phyloP scores from a whole-genome alignment of 345 rosid genomes.

The Ceriops zippeliana region DNA sequence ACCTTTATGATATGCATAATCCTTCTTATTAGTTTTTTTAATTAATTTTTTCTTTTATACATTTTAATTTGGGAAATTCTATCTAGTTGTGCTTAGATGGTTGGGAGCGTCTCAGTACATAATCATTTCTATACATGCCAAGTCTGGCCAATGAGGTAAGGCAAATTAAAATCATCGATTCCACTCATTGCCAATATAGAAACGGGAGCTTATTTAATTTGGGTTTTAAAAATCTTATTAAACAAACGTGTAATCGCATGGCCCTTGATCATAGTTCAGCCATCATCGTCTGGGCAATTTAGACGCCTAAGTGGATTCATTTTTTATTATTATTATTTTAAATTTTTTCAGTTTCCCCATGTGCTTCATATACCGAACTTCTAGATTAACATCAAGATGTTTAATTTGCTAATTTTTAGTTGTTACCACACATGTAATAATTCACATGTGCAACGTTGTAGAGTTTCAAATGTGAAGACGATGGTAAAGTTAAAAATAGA shows the following conservation, averaged over 20 bases:
- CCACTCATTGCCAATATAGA: constrained; percentile 21
- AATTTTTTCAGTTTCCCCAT: background rate
- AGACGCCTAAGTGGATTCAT: background rate
- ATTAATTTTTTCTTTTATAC: background rate
- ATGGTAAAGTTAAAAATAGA: too few species aligned
- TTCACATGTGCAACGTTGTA: too few species aligned
- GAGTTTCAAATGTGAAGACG: too few species aligned
- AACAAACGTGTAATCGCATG: background rate
- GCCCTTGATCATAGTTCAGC: background rate
- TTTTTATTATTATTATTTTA: background rate
- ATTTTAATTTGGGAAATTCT: background rate
- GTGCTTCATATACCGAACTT: too few species aligned
- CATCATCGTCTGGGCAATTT: background rate
- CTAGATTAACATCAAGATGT: too few species aligned
- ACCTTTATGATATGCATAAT: too few species aligned
- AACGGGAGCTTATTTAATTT: background rate
- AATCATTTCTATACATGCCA: constrained; percentile 15
- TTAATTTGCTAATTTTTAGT: too few species aligned
- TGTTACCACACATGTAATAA: too few species aligned
- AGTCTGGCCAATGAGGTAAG: constrained; percentile 16
- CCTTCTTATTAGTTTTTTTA: too few species aligned
- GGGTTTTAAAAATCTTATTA: constrained; percentile 1
- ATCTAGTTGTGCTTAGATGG: constrained; percentile 22
- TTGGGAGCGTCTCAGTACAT: constrained; percentile 16
- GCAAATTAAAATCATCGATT: constrained; percentile 22